Evolutionary conservation across 2,329 filamentous ascomycete genomes (phyloP), one percentile per base, ranked within the genome.

Genomic region (Nothopassalora personata): DNA sequence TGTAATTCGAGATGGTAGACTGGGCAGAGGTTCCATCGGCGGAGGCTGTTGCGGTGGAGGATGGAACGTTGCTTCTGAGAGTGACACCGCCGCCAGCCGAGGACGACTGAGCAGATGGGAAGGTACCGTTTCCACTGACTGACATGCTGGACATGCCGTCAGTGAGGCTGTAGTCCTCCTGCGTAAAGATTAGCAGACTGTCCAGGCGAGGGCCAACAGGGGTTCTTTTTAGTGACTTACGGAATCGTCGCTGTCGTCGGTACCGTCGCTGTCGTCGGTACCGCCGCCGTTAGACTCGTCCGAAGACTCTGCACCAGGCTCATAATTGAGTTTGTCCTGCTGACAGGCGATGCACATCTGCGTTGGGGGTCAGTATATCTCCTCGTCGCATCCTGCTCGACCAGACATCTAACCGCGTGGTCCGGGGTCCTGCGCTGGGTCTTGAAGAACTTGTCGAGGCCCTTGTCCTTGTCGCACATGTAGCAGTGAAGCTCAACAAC

Each of bases 401-500:
- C 11, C 39, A 27, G 15, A 18, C 33, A 1, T 31, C 67, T 43
- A 56, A 69, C 67, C 9, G 68, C 65, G 19, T 60, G 46, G 30
- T 70, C 68, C 2, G 57, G 64, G 19, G 50, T 62, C 39, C 56
- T 59, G 23, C 67, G 63, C 60, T 70, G 67, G 13, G 58, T 48
- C 62, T 69, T 68, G 39, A 60, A 60, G 59, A 70, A 70, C 15
- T 51, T 48, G 34, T 65, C 62, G 45, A 67, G 56, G 13, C 49
- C 62, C 56, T 70, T 70, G 23, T 54, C 53, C 23, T 47, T 19
- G 18, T 65, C 61, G 56, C 69, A 71, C 30, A 58, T 48, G 59
- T 55, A 54, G 63, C 70, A 72, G 13, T 61, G 43, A 33, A 69
- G 55, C 60, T 70, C 68, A 48, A 64, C 57, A 15, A 58, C 43